Conservation (phyloP, 768 basidiomycete species). For the Phylloporus rhodoxanthus region DNA sequence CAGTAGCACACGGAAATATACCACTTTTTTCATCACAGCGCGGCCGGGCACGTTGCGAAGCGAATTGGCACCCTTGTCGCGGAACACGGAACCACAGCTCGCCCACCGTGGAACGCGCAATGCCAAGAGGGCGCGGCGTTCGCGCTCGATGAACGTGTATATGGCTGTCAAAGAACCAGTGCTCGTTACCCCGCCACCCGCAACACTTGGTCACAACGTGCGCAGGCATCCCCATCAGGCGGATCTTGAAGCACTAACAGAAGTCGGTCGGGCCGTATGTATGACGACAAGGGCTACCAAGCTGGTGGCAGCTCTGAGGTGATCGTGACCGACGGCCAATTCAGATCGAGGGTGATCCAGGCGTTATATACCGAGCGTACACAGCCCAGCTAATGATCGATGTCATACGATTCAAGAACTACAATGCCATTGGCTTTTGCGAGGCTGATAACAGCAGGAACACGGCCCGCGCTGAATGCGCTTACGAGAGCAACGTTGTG, state of each 20-base stretch:
- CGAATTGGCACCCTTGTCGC: background rate
- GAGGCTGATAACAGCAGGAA: background rate
- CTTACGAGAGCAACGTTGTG: background rate
- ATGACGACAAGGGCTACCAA: constrained; percentile 5
- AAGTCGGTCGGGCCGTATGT: background rate
- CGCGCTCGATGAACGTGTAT: constrained; percentile 3
- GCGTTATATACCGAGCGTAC: constrained; percentile 5
- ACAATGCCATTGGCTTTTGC: background rate
- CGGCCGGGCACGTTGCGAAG: background rate
- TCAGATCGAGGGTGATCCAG: constrained; percentile 2
- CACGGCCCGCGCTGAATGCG: background rate
- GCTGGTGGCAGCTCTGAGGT: constrained; percentile 12
- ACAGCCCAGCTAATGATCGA: constrained; percentile 14
- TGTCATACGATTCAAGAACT: background rate
- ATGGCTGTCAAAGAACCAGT: constrained; percentile 7
- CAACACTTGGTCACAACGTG: constrained; percentile 1
- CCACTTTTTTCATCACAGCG: background rate
- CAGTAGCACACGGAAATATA: background rate
- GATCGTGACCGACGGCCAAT: constrained; percentile 6
- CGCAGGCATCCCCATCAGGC: constrained; percentile 6
- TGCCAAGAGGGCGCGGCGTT: background rate
- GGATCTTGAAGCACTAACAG: constrained; percentile 12
- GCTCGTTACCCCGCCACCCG: constrained; percentile 4
- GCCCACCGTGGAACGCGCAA: constrained; percentile 2
- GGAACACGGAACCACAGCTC: background rate